Evolutionary conservation across 2,329 filamentous ascomycete genomes (phyloP), one percentile per base, ranked within the genome.

Genomic region (Penicillium sp.): DNA sequence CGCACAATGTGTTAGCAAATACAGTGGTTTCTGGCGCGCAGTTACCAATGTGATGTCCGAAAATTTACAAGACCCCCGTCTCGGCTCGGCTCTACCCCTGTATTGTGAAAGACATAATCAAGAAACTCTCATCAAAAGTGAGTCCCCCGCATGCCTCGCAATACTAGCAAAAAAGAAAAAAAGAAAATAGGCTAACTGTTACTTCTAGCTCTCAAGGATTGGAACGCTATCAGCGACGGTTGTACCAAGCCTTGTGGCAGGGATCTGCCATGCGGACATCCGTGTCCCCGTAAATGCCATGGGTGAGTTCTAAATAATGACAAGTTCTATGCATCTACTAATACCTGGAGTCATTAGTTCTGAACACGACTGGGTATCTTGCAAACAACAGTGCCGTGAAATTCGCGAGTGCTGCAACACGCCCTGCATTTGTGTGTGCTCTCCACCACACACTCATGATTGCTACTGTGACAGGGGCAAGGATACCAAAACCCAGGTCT

Each of bases 31-130:
- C 5, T 88, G 84, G 84, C 74, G 69, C 40, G 69, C 78, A 25
- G 75, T 86, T 16, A 67, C 77, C 2, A 68, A 73, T 2, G 75
- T 79, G 26, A 74, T 82, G 73, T 61, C 48, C 16, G 57, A 62
- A 11, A 48, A 60, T 19, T 61, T 65, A 7, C 70, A 69, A 17
- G 30, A 43, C 7, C 8, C 16, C n/a, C 74, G 77, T 2, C 55
- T 84, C 14, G 80, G 78, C 1, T 75, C 71, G n/a, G 71, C 76
- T 3, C 63, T 93, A 0, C 88, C 88, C 1, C 68, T 92, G 14
- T 78, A 78, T 6, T 94, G 90, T 65, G 65, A 74, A 6, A 82
- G 80, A 0, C 89, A 93, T 66, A 67, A 73, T 0, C 75, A 68
- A 1, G 78, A 76, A 28, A 81, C 76, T 0, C 75, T 78, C 43